phyloP scores from a whole-genome alignment of 805 yeast genomes.

The Kazachstania bromeliacearum region DNA sequence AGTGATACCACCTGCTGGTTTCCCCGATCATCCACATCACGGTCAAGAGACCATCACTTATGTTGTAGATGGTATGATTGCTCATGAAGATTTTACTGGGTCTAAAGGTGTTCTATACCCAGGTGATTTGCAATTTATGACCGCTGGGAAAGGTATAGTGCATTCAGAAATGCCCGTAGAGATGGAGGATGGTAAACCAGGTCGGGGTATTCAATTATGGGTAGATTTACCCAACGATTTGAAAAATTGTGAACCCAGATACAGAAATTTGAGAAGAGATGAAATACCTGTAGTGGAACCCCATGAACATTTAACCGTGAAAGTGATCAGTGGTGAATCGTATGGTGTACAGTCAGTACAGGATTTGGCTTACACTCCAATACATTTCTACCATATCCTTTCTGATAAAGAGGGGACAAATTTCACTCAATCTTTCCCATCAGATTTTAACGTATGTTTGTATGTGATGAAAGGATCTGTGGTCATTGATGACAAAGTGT shows the following conservation, averaged over 20 bases:
- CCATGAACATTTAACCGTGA: constrained; percentile 48
- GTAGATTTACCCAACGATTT: constrained; percentile 62
- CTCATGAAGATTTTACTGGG: constrained; percentile 83
- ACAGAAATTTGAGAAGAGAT: constrained; percentile 58
- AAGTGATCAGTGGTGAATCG: constrained; percentile 67
- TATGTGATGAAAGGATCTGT: constrained; percentile 57
- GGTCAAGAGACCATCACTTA: constrained; percentile 72
- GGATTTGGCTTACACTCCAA: constrained; percentile 73
- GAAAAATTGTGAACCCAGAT: constrained; percentile 58
- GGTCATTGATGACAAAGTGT: constrained; percentile 34
- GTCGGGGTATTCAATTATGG: constrained; percentile 75
- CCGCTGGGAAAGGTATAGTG: constrained; percentile 79
- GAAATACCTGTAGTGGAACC: constrained; percentile 65
- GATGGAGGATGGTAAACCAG: constrained; percentile 37
- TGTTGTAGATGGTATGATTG: constrained; percentile 52
- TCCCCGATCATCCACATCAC: constrained; percentile 74
- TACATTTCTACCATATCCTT: constrained; percentile 57
- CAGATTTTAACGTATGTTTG: constrained; percentile 56
- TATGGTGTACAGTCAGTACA: constrained; percentile 62
- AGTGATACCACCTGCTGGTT: constrained; percentile 55
- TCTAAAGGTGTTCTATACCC: constrained; percentile 61
- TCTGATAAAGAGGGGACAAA: constrained; percentile 51
- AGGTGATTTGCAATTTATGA: constrained; percentile 87
- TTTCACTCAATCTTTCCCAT: constrained; percentile 49
- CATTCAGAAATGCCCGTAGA: constrained; percentile 79